Evolutionary conservation across 345 rosid genomes (phyloP).

Genomic region (Eucalyptus curtisii): DNA sequence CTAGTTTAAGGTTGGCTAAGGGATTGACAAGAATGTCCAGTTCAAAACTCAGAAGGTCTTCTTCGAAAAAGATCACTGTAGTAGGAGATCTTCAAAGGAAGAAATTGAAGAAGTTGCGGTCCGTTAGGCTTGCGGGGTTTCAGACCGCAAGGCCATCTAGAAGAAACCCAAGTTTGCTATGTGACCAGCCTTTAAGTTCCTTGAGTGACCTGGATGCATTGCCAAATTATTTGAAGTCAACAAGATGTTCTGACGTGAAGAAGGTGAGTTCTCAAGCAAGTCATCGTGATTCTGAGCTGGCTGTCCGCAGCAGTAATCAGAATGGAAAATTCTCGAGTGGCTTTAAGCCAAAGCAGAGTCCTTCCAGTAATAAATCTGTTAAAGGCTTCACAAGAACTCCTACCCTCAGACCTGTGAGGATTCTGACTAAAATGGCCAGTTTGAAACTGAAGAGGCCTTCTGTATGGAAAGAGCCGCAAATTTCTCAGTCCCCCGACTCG

Average conservation of each 20-base stretch:
- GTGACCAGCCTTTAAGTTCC: background rate
- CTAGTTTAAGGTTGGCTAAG: slow-evolving; percentile 23
- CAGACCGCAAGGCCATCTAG: background rate
- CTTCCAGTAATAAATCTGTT: slow-evolving; percentile 16
- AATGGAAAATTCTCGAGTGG: background rate
- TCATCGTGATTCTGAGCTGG: background rate
- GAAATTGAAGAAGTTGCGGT: slow-evolving; percentile 32
- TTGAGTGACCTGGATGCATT: background rate
- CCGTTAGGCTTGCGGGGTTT: slow-evolving; percentile 15
- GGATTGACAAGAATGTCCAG: slow-evolving; percentile 37
- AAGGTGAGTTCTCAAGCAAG: slow-evolving; percentile 7
- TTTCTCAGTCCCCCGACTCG: background rate
- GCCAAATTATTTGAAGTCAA: background rate
- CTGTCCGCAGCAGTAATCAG: background rate
- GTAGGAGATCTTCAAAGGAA: slow-evolving; percentile 18
- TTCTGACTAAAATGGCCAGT: slow-evolving; percentile 31
- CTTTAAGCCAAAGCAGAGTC: background rate
- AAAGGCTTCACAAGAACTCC: slow-evolving; percentile 16
- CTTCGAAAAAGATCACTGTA: slow-evolving; percentile 25
- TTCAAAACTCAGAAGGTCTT: slow-evolving; percentile 31
- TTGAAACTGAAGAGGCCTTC: slow-evolving; percentile 27
- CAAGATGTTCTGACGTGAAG: background rate
- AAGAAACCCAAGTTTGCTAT: background rate
- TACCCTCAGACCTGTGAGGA: slow-evolving; percentile 17
- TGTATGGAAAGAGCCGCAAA: slow-evolving; percentile 1